Evolutionary conservation across 169 alveolate species (phyloP).

Genomic region (Eimeria sp.): DNA sequence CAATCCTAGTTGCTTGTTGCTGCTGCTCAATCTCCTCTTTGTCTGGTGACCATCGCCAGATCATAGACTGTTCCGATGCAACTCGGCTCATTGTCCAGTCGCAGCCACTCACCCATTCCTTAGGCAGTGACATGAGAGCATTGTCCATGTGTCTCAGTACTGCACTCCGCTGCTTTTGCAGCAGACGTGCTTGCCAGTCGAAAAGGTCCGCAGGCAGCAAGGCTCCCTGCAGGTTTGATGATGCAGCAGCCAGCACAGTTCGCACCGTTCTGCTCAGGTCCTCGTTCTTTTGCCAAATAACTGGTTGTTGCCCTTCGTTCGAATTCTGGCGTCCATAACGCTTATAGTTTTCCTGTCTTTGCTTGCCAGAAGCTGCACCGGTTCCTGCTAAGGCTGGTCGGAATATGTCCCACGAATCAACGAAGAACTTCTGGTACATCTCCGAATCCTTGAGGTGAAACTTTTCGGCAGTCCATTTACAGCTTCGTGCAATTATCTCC

Average conservation of each 20-base stretch:
- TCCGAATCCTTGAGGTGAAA: conserved; percentile 32
- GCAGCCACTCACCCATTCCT: conserved; percentile 1
- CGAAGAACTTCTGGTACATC: conserved; percentile 49
- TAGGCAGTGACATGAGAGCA: conserved; percentile 28
- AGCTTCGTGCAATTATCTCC: conserved; percentile 10
- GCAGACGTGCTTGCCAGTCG: conserved; percentile 61
- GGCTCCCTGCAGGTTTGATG: conserved; percentile 31
- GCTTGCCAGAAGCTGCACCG: neutral
- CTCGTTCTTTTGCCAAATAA: neutral
- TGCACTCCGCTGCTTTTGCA: conserved; percentile 51
- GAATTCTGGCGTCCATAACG: neutral
- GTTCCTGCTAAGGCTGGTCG: neutral
- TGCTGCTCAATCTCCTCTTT: conserved; percentile 31
- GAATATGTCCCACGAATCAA: conserved; percentile 26
- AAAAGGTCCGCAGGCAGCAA: conserved; percentile 41
- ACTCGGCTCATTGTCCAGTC: conserved; percentile 38
- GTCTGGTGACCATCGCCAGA: conserved; percentile 72
- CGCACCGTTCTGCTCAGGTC: neutral
- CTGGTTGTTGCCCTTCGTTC: neutral
- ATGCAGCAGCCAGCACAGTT: conserved; percentile 3
- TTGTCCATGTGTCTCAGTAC: neutral
- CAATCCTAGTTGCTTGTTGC: neutral
- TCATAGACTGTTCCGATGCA: neutral
- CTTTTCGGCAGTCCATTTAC: conserved; percentile 2
- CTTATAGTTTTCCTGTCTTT: neutral